phyloP scores from a whole-genome alignment of 2,329 filamentous ascomycete species.

The Hypoxylon sp. region DNA sequence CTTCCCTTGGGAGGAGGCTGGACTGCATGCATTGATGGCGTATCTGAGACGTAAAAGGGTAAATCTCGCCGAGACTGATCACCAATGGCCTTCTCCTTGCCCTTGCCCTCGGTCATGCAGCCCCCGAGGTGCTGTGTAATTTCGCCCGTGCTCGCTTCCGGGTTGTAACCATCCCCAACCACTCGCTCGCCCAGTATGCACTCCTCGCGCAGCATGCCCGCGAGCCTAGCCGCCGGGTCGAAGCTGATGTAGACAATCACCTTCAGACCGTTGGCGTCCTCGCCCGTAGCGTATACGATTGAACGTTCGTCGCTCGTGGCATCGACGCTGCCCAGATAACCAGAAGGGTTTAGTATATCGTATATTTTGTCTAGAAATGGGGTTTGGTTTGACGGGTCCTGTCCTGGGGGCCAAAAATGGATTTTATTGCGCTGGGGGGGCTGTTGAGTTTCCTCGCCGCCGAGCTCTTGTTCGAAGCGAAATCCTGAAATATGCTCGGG shows the following conservation, averaged over 20 bases:
- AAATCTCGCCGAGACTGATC: conserved; percentile 5
- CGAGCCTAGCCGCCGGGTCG: conserved; percentile 40
- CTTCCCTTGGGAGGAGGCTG: conserved; percentile 8
- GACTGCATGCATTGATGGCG: conserved; percentile 13
- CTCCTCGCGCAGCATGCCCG: conserved; percentile 34
- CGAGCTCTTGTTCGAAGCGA: neutral
- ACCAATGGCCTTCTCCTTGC: conserved; percentile 4
- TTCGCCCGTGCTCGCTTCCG: neutral
- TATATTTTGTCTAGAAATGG: conserved; percentile 31
- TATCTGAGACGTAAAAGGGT: conserved; percentile 11
- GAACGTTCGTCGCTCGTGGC: conserved; percentile 42
- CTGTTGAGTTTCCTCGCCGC: conserved; percentile 10
- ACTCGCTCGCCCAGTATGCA: conserved; percentile 30
- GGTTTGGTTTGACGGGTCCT: conserved; percentile 6
- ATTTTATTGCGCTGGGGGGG: conserved; percentile 37
- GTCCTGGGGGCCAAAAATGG: conserved; percentile 41
- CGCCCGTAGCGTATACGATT: conserved; percentile 40
- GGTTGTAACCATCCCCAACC: neutral
- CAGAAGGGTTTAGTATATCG: conserved; percentile 37
- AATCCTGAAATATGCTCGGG: neutral
- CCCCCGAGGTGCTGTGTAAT: neutral
- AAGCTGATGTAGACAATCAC: conserved; percentile 42
- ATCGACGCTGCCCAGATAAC: conserved; percentile 28
- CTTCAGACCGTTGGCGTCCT: conserved; percentile 30
- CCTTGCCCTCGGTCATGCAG: neutral